Base-by-base conservation (phyloP, 2,329 filamentous ascomycete species). In the Pochonia chlamydosporia region DNA sequence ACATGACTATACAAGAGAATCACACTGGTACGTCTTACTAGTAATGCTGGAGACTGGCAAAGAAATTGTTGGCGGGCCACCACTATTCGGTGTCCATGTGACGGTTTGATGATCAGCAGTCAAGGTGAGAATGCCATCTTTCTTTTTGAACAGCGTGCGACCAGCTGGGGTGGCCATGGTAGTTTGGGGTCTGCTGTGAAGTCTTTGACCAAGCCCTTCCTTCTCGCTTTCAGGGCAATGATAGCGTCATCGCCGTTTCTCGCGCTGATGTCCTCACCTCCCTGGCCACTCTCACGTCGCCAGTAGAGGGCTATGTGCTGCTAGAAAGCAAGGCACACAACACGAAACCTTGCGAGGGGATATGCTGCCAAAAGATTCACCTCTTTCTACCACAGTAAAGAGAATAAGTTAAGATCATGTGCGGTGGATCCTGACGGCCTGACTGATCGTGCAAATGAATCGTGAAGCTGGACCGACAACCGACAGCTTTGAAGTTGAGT, bases 111-210 rank as follows among this genome's bases (percentile, higher is more conserved):
- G 76, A 65, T 96, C 89, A 48, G 78, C 72, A 14, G 87, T 82
- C 57, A 97, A 75, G 23, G 82, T 80, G 59, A 99, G 72, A 51
- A 81, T 80, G 63, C 93, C 93, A 73, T 97, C 88, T 68, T 95
- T 93, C 75, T 97, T 99, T 72, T 96, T 97, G 77, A 93, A 97
- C 49, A 84, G 75, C 44, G 86, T 84, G 53, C 78, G 80, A 50
- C 84, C 88, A 56, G 74, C 78, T 44, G 80, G 81, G 52, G 75
- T 65, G 24, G 77, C 70, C 81, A 85, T 84, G 40, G 45, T 58
- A 49, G 31, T 24, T 46, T 46, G 13, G 16, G 13, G 20, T 6
- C 2, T 14, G 31, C 23, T 11, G 46, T 23, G 7, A 16, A 20
- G 23, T 40, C 24, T 39, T 20, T 18, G 33, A 16, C 33, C 11